Conservation (phyloP, 139 green algal species). For the Parachlorella kessleri region DNA sequence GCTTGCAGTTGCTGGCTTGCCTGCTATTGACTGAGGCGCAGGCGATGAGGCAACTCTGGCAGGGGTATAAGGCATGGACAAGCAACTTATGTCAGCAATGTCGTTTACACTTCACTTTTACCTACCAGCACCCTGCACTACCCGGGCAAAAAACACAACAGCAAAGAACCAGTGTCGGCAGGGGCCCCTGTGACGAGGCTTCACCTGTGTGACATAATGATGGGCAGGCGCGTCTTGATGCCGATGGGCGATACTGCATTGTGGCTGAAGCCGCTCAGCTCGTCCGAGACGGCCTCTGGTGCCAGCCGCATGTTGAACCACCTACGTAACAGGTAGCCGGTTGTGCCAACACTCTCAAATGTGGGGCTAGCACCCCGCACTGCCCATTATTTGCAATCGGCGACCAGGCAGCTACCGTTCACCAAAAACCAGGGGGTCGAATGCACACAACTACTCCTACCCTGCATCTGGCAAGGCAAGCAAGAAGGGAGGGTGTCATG, state of each 20-base stretch:
- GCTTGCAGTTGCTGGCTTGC: background rate
- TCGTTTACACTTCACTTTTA: too few species aligned
- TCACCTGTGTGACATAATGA: slow-evolving; percentile 74
- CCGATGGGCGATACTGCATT: slow-evolving; percentile 87
- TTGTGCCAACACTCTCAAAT: too few species aligned
- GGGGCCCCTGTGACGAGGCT: background rate
- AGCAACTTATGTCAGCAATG: background rate
- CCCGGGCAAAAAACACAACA: too few species aligned
- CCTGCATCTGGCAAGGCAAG: too few species aligned
- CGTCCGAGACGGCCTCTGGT: slow-evolving; percentile 63
- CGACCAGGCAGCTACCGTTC: too few species aligned
- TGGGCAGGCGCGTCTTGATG: slow-evolving; percentile 67
- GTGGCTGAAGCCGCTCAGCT: slow-evolving; percentile 74
- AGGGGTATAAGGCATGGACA: background rate
- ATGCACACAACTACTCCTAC: too few species aligned
- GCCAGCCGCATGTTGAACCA: slow-evolving; percentile 88
- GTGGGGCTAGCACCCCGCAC: too few species aligned
- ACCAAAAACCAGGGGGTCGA: too few species aligned
- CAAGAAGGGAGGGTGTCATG: too few species aligned
- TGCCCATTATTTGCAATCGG: too few species aligned
- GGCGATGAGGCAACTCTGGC: background rate
- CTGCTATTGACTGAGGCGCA: background rate
- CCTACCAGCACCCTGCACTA: too few species aligned
- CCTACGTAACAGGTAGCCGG: too few species aligned
- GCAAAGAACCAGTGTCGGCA: background rate